These are phyloP conservation scores for Barnettozyma sucrosica DNA, from an alignment of 805 yeast species.

Conservation along the genomic window DNA sequence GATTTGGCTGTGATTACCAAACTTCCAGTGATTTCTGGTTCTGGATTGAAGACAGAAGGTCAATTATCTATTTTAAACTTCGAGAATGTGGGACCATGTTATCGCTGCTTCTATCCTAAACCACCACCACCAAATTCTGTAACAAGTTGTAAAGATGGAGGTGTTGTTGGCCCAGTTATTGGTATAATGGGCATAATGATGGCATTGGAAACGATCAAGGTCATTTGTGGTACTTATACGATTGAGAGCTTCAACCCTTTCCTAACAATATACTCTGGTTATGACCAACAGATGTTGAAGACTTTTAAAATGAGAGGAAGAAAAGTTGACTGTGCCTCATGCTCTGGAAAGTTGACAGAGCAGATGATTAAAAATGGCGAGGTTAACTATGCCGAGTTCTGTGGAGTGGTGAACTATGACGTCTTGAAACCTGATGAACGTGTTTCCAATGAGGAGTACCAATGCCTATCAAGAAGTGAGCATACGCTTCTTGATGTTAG, in stretches of 20 bases:
- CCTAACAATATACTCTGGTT: slow-evolving; percentile 61
- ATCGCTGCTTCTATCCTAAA: slow-evolving; percentile 84
- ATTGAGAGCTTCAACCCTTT: slow-evolving; percentile 57
- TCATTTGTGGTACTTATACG: slow-evolving; percentile 52
- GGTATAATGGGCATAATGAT: slow-evolving; percentile 86
- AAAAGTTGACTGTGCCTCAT: slow-evolving; percentile 53
- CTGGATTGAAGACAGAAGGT: slow-evolving; percentile 89
- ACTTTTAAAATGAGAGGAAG: slow-evolving; percentile 75
- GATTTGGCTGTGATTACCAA: slow-evolving; percentile 71
- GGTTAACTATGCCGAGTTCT: slow-evolving; percentile 65
- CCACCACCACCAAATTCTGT: slow-evolving; percentile 86
- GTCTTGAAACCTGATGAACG: slow-evolving; percentile 42
- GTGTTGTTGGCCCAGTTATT: slow-evolving; percentile 93
- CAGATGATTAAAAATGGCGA: slow-evolving; percentile 39
- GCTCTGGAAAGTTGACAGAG: slow-evolving; percentile 47
- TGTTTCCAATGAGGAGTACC: slow-evolving; percentile 37
- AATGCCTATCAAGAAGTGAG: slow-evolving; percentile 12
- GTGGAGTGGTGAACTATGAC: slow-evolving; percentile 53
- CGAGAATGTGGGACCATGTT: slow-evolving; percentile 73
- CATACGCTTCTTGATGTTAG: slow-evolving; percentile 68
- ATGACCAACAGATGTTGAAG: slow-evolving; percentile 59
- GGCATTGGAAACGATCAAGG: slow-evolving; percentile 82
- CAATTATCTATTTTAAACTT: slow-evolving; percentile 76
- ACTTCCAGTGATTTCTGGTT: slow-evolving; percentile 80
- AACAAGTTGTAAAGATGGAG: slow-evolving; percentile 86